phyloP scores from a whole-genome alignment of 2,329 filamentous ascomycete species.

The Dothidotthia symphoricarpi region DNA sequence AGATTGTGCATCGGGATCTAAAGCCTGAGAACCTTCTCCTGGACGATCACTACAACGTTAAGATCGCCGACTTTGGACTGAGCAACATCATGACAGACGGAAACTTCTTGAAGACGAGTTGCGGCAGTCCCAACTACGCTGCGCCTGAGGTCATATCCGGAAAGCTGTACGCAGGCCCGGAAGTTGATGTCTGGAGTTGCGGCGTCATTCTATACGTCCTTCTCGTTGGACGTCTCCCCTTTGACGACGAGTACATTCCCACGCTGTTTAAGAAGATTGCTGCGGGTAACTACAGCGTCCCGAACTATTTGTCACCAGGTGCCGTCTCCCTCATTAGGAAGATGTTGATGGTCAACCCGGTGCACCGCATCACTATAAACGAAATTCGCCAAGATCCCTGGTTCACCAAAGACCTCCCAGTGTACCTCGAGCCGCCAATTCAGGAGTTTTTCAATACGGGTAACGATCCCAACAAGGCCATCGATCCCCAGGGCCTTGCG shows the following conservation, averaged over 20 bases:
- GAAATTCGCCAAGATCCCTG: slow-evolving; percentile 92
- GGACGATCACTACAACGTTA: slow-evolving; percentile 94
- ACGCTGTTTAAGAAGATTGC: slow-evolving; percentile 97
- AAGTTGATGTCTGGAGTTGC: slow-evolving; percentile 98
- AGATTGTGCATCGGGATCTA: slow-evolving; percentile 95
- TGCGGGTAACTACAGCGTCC: slow-evolving; percentile 87
- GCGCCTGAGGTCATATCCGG: slow-evolving; percentile 97
- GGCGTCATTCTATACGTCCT: slow-evolving; percentile 77
- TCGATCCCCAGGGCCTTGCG: slow-evolving; percentile 77
- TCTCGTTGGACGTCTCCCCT: slow-evolving; percentile 71
- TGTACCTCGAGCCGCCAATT: slow-evolving; percentile 81
- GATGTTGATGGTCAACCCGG: slow-evolving; percentile 93
- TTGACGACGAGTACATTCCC: slow-evolving; percentile 98
- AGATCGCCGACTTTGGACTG: slow-evolving; percentile 97
- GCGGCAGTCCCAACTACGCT: slow-evolving; percentile 96
- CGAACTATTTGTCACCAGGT: slow-evolving; percentile 83
- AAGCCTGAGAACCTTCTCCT: slow-evolving; percentile 97
- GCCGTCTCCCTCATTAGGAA: slow-evolving; percentile 80
- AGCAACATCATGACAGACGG: slow-evolving; percentile 99
- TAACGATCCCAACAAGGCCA: slow-evolving; percentile 89
- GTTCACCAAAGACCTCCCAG: slow-evolving; percentile 83
- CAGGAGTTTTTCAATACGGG: slow-evolving; percentile 93
- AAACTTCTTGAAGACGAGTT: slow-evolving; percentile 98
- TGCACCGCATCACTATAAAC: slow-evolving; percentile 88
- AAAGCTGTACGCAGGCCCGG: slow-evolving; percentile 93